A percentile compares a stretch with the other conserved stretches of the same genome.
phyloP scores from a whole-genome alignment of 2,329 filamentous ascomycete species.

The Periconia macrospinosa region DNA sequence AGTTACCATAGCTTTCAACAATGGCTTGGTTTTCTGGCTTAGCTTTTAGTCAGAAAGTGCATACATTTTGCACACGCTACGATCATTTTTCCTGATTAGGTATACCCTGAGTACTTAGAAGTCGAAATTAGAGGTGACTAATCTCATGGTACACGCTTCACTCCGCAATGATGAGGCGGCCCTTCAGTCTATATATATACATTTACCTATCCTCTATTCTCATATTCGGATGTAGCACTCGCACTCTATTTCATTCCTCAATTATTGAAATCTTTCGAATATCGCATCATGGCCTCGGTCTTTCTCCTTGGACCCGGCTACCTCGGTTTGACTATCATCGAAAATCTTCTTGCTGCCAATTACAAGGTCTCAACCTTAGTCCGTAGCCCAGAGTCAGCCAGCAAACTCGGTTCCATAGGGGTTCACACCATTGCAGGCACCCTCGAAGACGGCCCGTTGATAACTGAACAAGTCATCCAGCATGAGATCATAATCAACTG shows the following conservation, averaged over 20 bases:
- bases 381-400: slow-evolving; percentile 47
- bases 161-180: neutral
- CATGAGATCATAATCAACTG: slow-evolving; percentile 46
- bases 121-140: neutral
- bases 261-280: neutral
- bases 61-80: too few relatives aligned
- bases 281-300: neutral
- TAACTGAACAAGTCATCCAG: slow-evolving; percentile 3
- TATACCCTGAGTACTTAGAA: too few relatives aligned
- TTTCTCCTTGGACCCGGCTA: slow-evolving; percentile 51
- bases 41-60: too few relatives aligned
- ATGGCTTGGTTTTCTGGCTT: too few relatives aligned
- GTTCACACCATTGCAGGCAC: slow-evolving; percentile 42
- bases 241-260: neutral
- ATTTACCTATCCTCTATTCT: neutral
- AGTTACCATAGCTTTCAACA: too few relatives aligned
- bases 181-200: neutral
- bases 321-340: slow-evolving; percentile 52
- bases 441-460: slow-evolving; percentile 4
- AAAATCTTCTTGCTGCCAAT: slow-evolving; percentile 43
- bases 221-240: neutral
- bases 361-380: slow-evolving; percentile 48
- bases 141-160: neutral
- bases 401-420: slow-evolving; percentile 33
- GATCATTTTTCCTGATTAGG: too few relatives aligned